Conservation (phyloP, 805 yeast genomes). For the Schizosaccharomyces lindneri region DNA sequence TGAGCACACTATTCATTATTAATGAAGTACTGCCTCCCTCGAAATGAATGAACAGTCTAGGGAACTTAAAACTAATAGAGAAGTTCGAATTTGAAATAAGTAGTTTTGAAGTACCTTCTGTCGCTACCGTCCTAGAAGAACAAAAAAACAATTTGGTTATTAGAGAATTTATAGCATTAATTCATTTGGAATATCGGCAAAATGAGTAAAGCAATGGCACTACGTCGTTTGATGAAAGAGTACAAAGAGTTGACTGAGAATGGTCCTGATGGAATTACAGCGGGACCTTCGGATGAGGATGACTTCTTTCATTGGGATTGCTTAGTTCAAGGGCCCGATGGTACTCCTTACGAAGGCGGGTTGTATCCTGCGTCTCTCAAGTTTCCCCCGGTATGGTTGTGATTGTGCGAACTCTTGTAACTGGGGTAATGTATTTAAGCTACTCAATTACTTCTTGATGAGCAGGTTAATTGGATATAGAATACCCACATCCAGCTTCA, state of each 20-base stretch:
- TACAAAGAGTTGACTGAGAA: slow-evolving; percentile 64
- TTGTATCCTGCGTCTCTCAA: slow-evolving; percentile 52
- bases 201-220: slow-evolving; percentile 34
- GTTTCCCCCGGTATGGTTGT: slow-evolving; percentile 25
- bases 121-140: too few species aligned
- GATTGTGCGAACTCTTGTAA: not conserved
- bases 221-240: slow-evolving; percentile 65
- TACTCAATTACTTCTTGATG: too few species aligned
- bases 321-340: slow-evolving; percentile 58
- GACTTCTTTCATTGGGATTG: slow-evolving; percentile 67
- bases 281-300: slow-evolving; percentile 7
- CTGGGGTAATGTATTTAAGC: not conserved
- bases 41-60: too few species aligned
- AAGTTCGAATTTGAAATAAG: too few species aligned
- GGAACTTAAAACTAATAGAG: too few species aligned
- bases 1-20: too few species aligned
- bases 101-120: too few species aligned
- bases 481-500: too few species aligned
- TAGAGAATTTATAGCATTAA: not conserved
- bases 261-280: slow-evolving; percentile 16
- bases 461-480: too few species aligned
- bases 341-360: slow-evolving; percentile 67
- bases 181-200: not conserved
- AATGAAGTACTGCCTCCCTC: too few species aligned
- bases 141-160: too few species aligned